A percentile compares a stretch with the other conserved stretches of the same genome.
These are phyloP conservation scores for Dactylis glomerata DNA, from an alignment of 176 grass and related monocot species.

Conservation along the genomic window DNA sequence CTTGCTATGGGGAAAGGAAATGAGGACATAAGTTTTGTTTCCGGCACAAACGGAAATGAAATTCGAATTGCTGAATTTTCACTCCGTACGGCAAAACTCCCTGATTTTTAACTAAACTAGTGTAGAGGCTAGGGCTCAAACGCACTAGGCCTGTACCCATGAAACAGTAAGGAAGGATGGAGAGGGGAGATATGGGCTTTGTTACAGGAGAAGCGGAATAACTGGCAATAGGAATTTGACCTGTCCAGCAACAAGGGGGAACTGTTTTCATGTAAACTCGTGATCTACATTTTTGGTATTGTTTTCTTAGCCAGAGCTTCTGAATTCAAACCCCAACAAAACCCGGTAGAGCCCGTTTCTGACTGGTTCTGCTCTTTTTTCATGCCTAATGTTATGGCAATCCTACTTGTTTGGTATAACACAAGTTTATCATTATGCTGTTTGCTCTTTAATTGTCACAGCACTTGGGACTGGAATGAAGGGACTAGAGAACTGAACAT, in stretches of 20 bases:
- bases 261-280: not conserved
- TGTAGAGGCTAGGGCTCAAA: not conserved
- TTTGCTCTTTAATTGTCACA: conserved; percentile 37
- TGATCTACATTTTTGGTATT: not conserved
- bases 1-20: not conserved
- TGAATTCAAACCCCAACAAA: not conserved
- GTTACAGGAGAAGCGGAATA: not conserved
- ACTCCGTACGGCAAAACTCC: too few species aligned
- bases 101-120: not conserved
- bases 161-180: not conserved
- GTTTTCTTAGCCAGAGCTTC: not conserved
- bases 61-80: not conserved
- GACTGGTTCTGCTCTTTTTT: not conserved
- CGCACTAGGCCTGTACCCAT: not conserved
- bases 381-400: not conserved
- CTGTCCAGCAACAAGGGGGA: not conserved
- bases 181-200: not conserved
- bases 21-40: not conserved
- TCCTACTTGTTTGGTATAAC: not conserved
- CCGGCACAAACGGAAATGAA: not conserved
- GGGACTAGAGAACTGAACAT: conserved; percentile 61
- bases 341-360: not conserved
- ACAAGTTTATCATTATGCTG: conserved; percentile 9
- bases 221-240: not conserved
- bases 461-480: conserved; percentile 83